Base-by-base conservation (phyloP, 257 asterid species). In the Eucommia ulmoides region DNA sequence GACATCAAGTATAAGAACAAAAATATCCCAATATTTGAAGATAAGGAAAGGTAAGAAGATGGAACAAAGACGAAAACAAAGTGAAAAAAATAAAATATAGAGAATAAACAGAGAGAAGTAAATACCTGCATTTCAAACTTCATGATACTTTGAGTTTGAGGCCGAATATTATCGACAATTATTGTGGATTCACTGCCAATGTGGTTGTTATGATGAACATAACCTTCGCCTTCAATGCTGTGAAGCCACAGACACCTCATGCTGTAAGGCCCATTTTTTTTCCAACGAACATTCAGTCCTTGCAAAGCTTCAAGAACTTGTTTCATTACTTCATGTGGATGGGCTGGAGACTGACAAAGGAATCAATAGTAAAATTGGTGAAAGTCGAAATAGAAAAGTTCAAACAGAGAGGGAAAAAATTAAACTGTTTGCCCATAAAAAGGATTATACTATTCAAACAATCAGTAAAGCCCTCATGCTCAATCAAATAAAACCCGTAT, bases 51-150 rank as follows among this genome's bases (percentile, higher is more conserved):
- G 17, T 10, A 8, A 15, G n/a, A 6, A 6, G 3, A 3, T 6
- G 2, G 20, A 8, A 9, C 20, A 42, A 21, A 16, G 3, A 42
- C 5, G 15, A 35, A 2, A 35, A 6, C 8, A 42, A 6, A 10
- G 20, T 16, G 3, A 24, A 7, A 17, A 29, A 19, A 22, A 51
- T 48, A 26, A 55, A 55, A 23, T 55, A 23, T 26, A 19, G 45
- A 6, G 41, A 58, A n/a, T 6, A 41, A 10, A 41, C 15, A 1
- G 16, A 25, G 17, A 51, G 26, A 11, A 61, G 49, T 11, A 23
- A 49, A 16, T 76, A 82, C 97, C 97, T 89, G 98, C 65, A 91
- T 65, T 76, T 89, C 98, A 53, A 89, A 89, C 81, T 85, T 91
- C 65, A 91, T 79, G 3, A 62, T 68, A 50, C 57, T 55, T 57